Base-by-base conservation (phyloP, 176 grass and related monocot genomes). In the barley (Hordeum vulgare) region DNA sequence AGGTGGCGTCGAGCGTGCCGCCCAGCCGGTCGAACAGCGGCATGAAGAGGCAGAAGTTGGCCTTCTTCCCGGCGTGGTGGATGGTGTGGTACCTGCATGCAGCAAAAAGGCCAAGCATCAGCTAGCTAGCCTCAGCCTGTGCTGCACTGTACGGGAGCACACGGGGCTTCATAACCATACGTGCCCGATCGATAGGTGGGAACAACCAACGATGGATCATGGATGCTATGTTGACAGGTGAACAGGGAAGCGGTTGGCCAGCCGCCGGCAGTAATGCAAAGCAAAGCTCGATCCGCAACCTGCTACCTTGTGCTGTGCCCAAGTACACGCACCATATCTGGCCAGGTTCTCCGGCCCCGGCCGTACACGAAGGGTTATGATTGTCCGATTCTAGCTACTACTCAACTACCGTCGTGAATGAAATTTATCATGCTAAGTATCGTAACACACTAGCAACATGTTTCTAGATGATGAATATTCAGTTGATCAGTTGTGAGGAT, bases 11-110 rank as follows among this genome's bases (percentile, higher is more conserved):
- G 15, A 93, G 28, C 18, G 96, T 95, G 39, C 93, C 91, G n/a
- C 96, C 93, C 74, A 98, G 62, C 17, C 85, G 60, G 86, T 98
- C 96, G 70, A 98, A 95, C 26, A 98, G 87, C 66, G 96, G 96
- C 96, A 98, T 98, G 88, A 98, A 98, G 20, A 98, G 84, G 70
- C 96, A 98, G 84, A 98, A 98, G 49, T 95, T 98, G 63, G 93
- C 59, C 35, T 92, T 80, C 77, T 33, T 94, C 26, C 83, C 78
- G 21, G 76, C 83, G 76, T 95, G 96, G 42, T 98, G 96, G 83
- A 95, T 80, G 11, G 89, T 88, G 78, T 98, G 96, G 66, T 98
- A 98, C 87, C 96, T 98, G 81, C 68, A 79, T 98, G 81, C 68
- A 79, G 68, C 18, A 7, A 1, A 40, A 11, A 17, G 17, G 20